These are phyloP conservation scores for Venturiaceae sp. DNA, from an alignment of 2,329 filamentous ascomycete species.

Conservation along the genomic window DNA sequence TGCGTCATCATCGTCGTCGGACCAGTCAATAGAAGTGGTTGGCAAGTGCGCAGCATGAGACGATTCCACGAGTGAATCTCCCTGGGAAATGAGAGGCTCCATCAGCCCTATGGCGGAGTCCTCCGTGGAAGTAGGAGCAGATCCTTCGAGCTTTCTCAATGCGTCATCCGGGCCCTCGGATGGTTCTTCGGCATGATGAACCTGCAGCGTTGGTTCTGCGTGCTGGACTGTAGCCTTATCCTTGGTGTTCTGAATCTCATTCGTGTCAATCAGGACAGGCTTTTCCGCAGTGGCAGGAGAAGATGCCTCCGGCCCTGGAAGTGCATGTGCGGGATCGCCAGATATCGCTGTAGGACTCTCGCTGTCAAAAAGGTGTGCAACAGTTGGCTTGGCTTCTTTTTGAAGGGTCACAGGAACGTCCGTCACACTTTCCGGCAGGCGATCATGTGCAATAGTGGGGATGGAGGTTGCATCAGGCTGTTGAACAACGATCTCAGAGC, in stretches of 20 bases:
- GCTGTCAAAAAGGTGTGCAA: too few species aligned
- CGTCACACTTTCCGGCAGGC: too few species aligned
- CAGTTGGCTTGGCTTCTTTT: too few species aligned
- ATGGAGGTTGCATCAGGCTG: too few species aligned
- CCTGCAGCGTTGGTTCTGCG: background rate
- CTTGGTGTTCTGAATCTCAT: too few species aligned
- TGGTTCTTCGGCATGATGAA: background rate
- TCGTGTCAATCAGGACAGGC: too few species aligned
- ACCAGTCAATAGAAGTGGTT: background rate
- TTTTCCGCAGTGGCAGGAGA: too few species aligned
- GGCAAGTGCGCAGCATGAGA: background rate
- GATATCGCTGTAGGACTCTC: too few species aligned
- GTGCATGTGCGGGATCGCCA: too few species aligned
- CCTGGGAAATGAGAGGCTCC: background rate
- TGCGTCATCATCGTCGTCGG: background rate
- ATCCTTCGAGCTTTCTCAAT: background rate
- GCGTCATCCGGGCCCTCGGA: background rate
- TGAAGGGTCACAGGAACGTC: too few species aligned
- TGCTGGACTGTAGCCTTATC: background rate
- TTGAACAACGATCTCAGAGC: background rate
- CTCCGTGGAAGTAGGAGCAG: background rate
- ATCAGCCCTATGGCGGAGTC: background rate
- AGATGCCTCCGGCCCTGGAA: too few species aligned
- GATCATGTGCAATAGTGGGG: too few species aligned
- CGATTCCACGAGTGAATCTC: background rate